Base-by-base conservation (phyloP, 257 asterid genomes). In the Verbascum thapsus region DNA sequence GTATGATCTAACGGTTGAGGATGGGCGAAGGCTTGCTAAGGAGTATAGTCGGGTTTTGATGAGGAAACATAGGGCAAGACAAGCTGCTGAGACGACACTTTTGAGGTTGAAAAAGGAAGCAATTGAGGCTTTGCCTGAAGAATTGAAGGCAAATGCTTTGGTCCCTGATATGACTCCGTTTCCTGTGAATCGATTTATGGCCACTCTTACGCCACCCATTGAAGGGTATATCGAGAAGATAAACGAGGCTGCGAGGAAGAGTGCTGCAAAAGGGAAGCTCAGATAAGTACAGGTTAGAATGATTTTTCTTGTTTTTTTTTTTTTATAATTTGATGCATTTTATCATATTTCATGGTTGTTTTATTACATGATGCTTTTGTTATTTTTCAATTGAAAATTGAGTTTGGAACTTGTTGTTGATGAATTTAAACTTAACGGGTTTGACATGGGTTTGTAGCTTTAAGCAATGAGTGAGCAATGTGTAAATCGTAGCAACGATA, bases 151-250 rank as follows among this genome's bases (percentile, higher is more conserved):
- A 17, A 95, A 94, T 50, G 97, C 97, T 23, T 74, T 89, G 73
- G 76, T 89, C 3, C 94, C 97, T 4, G 99, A 89, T 79, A 32
- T 76, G 49, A 66, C 86, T 13, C 96, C 91, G 7, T 81, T 87
- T 45, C 97, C 97, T 2, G 78, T 57, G n/a, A 87, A 92, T 61
- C 71, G 87, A 57, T 82, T 79, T 50, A 80, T 89, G 94, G 90
- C 97, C 1, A 85, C 99, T 1, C 72, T 92, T 40, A 89, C 99
- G 0, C 99, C 97, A 10, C 97, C 97, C 3, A 89, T 92, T 50
- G 97, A 92, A 78, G 99, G 97, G 4, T 87, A 89, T 53, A 74
- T 80, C 17, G 99, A 89, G 74, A 89, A 84, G 83, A 73, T 92
- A 35, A 78, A 81, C 26, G 99, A 89, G 80, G 99, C 99, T 3